Evolutionary conservation across 176 grass and related monocot genomes (phyloP).

Genomic region (Aegilops sharonensis): DNA sequence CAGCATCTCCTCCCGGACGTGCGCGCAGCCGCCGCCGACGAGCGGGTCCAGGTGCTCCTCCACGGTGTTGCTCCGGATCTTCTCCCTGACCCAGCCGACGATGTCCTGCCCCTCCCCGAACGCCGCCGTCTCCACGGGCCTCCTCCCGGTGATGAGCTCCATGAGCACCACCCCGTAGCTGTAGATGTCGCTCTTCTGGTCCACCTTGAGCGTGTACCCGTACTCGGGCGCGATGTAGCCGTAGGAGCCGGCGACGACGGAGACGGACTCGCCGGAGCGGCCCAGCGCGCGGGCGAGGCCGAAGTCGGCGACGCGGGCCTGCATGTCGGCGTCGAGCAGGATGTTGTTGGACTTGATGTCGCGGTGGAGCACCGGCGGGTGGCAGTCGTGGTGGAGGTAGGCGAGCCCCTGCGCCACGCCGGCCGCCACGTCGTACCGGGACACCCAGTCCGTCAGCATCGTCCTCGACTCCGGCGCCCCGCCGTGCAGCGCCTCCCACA

Average conservation of each 20-base stretch:
- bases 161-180: conserved; percentile 94
- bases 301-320: conserved; percentile 86
- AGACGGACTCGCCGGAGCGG: conserved; percentile 55
- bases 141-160: conserved; percentile 77
- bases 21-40: conserved; percentile 65
- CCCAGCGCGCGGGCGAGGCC: conserved; percentile 67
- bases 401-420: conserved; percentile 84
- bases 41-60: conserved; percentile 56
- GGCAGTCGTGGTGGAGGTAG: conserved; percentile 96
- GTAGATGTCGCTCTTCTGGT: conserved; percentile 98
- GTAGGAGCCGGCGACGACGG: conserved; percentile 84
- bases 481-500: conserved; percentile 91
- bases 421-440: conserved; percentile 74
- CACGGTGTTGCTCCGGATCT: conserved; percentile 54
- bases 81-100: conserved; percentile 81
- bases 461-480: conserved; percentile 14
- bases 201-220: conserved; percentile 94
- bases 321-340: conserved; percentile 73
- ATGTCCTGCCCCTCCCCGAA: conserved; percentile 84
- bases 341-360: conserved; percentile 99
- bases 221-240: conserved; percentile 99
- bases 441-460: conserved; percentile 74
- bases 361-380: conserved; percentile 85
- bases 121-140: conserved; percentile 63
- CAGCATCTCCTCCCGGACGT: conserved; percentile 96